phyloP scores from a whole-genome alignment of 2,329 filamentous ascomycete species.

The Ophiostoma populinum region DNA sequence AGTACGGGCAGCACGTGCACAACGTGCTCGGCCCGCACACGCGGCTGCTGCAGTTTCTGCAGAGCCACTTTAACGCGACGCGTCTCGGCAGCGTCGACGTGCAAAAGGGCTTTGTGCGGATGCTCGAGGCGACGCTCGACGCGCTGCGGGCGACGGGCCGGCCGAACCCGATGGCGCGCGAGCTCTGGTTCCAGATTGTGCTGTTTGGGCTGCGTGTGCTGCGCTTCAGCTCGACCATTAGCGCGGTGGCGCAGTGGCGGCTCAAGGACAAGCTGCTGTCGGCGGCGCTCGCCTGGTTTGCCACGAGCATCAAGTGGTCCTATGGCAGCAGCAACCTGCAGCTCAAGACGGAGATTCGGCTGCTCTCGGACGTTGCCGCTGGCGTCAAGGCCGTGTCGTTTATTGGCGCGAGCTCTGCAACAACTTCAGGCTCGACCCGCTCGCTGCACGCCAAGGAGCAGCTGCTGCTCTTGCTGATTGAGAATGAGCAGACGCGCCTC shows the following conservation, averaged over 20 bases:
- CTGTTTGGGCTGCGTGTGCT: conserved; percentile 69
- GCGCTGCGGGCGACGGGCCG: conserved; percentile 48
- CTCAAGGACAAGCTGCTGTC: conserved; percentile 81
- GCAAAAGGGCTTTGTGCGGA: conserved; percentile 63
- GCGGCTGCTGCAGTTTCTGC: conserved; percentile 71
- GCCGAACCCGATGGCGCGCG: conserved; percentile 73
- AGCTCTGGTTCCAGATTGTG: conserved; percentile 79
- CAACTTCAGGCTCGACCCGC: conserved; percentile 42
- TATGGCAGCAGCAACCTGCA: conserved; percentile 90
- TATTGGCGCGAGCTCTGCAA: conserved; percentile 37
- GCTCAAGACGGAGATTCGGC: conserved; percentile 75
- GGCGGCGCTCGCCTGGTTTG: conserved; percentile 80
- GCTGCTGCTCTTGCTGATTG: conserved; percentile 61
- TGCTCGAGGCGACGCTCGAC: conserved; percentile 64
- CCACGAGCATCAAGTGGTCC: conserved; percentile 69
- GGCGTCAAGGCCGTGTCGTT: conserved; percentile 47
- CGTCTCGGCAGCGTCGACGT: conserved; percentile 70
- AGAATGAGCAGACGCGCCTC: conserved; percentile 69
- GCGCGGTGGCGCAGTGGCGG: conserved; percentile 51
- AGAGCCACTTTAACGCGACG: conserved; percentile 87
- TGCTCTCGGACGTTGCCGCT: conserved; percentile 57
- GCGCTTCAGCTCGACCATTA: conserved; percentile 50
- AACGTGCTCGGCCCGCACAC: conserved; percentile 76
- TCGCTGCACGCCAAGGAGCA: conserved; percentile 65
- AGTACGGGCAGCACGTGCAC: conserved; percentile 62